Evolutionary conservation across 345 rosid genomes (phyloP).

Genomic region (Eucalyptus shirleyi): DNA sequence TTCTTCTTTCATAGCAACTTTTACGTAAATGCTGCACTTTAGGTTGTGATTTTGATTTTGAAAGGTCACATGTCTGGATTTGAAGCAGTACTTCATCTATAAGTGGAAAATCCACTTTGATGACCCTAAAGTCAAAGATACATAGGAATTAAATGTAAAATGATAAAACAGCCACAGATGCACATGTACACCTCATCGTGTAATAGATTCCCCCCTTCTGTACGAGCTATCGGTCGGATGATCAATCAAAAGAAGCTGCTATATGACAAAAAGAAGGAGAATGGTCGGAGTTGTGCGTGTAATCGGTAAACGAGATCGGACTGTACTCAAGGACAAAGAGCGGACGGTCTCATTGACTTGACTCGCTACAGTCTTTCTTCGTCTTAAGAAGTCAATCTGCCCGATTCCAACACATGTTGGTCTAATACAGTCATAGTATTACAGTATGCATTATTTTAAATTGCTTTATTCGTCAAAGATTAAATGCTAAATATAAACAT

Average conservation of each 20-base stretch:
- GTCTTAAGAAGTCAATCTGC: neutral
- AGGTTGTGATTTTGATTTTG: neutral
- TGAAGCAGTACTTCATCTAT: neutral
- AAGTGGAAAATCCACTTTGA: neutral
- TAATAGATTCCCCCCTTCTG: neutral
- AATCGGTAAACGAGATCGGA: neutral
- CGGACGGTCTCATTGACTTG: neutral
- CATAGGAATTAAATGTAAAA: neutral
- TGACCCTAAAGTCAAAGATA: neutral
- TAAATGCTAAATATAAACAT: neutral
- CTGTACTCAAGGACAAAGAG: neutral
- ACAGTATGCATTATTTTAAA: neutral
- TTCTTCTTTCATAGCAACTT: neutral
- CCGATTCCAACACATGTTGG: neutral
- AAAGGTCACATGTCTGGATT: neutral
- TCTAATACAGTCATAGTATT: neutral
- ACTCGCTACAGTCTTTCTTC: neutral
- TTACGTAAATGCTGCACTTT: neutral
- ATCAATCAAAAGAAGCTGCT: neutral
- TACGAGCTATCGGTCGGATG: neutral
- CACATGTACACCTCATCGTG: neutral
- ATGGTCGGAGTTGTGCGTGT: neutral
- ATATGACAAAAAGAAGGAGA: neutral
- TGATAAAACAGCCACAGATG: neutral
- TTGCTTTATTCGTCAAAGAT: neutral